phyloP scores from a whole-genome alignment of 2,329 filamentous ascomycete species.

The Pseudocercospora fijiensis region DNA sequence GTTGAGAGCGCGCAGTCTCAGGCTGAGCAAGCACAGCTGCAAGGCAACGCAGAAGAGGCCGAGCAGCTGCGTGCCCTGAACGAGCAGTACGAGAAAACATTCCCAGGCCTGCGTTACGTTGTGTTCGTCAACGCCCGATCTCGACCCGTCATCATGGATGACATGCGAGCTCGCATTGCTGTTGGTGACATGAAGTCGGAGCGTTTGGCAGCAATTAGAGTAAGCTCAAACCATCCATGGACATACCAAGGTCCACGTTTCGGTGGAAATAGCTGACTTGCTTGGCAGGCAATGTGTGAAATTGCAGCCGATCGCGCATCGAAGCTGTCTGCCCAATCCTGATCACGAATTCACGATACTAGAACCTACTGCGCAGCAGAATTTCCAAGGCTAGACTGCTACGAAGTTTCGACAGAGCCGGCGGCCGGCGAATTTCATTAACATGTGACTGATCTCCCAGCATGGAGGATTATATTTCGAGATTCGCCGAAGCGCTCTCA shows the following conservation, averaged over 20 bases:
- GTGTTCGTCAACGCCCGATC: constrained; percentile 85
- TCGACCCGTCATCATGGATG: constrained; percentile 71
- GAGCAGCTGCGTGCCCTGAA: constrained; percentile 65
- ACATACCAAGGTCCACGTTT: constrained; percentile 8
- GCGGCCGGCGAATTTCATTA: background rate
- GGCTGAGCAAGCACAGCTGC: constrained; percentile 78
- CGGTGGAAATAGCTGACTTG: constrained; percentile 23
- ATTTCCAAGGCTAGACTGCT: background rate
- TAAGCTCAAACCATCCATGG: constrained; percentile 42
- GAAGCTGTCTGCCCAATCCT: constrained; percentile 52
- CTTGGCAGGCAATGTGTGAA: constrained; percentile 78
- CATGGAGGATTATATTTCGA: background rate
- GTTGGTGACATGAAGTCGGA: constrained; percentile 66
- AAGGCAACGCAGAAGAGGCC: constrained; percentile 54
- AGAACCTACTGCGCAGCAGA: background rate
- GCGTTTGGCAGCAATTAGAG: constrained; percentile 71
- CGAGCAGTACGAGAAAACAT: constrained; percentile 72
- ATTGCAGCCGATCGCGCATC: constrained; percentile 77
- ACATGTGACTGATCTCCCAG: background rate
- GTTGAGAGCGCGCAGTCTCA: constrained; percentile 77
- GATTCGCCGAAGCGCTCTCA: background rate
- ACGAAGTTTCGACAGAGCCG: background rate
- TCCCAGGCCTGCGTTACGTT: constrained; percentile 82
- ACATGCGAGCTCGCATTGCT: constrained; percentile 75
- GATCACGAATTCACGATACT: background rate